Base-by-base conservation (phyloP, 768 basidiomycete genomes). In the Heimioporus sp. region DNA sequence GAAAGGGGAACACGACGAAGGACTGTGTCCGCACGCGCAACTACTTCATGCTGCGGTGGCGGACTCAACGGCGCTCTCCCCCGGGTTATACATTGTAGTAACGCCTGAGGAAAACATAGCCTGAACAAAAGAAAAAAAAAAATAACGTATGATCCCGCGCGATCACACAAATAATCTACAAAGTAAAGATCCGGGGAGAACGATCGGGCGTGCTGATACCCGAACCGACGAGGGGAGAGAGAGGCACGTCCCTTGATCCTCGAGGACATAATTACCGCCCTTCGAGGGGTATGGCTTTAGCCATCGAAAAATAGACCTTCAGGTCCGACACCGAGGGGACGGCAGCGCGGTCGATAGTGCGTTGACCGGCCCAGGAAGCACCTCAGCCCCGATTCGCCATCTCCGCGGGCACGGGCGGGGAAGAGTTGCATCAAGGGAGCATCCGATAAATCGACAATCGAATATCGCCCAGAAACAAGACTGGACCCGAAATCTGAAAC, bases 291-390 rank as follows among this genome's bases (percentile, higher is more conserved):
- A 98, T 2, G 81, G 70, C 67, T 87, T n/a, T n/a, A 83, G 67
- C 90, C 92, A 54, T 78, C 80, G 59, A 99, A 94, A 71, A 28
- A 28, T 75, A 80, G 78, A 99, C 87, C 10, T 87, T 72, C 48
- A 99, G 77, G 2, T 90, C 85, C 10, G 97, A 97, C 35, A 99
- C 82, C 28, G 64, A 67, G 17, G 90, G 77, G 55, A 98, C 86
- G 65, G 82, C 92, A 54, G 82, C 73, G 69, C 97, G 98, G 58
- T 94, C 91, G 54, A 99, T 76, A 21, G 83, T 83, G 66, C 96
- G 97, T 71, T 98, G 95, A 36, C 96, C 97, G 65, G 89, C 97
- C 95, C 95, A 98, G 2, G 86, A 83, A 83, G 65, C 87, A 91
- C 74, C 74, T 81, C 89, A 12, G 96, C 96, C 52, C 97, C 97